Evolutionary conservation across 2,329 filamentous ascomycete genomes (phyloP).

Genomic region (Verticillium albo-atrum): DNA sequence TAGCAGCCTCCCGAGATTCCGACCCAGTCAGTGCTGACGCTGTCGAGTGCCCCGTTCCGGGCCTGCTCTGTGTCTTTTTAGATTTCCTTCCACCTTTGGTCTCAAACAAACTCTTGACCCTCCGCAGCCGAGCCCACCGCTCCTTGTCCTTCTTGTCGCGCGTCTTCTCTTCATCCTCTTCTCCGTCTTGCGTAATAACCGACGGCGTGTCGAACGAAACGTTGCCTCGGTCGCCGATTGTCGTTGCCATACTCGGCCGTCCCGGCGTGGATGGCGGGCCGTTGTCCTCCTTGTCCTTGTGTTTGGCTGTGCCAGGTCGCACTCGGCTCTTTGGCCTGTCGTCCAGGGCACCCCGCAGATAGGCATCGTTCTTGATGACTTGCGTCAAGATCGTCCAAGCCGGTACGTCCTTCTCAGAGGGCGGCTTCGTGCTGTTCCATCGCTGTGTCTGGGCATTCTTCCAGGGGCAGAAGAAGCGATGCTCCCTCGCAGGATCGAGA

Average conservation of each 20-base stretch:
- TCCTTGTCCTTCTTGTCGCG: slow-evolving; percentile 63
- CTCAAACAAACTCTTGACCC: slow-evolving; percentile 68
- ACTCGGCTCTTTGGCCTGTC: slow-evolving; percentile 12
- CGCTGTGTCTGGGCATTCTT: slow-evolving; percentile 60
- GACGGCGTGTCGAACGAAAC: slow-evolving; percentile 11
- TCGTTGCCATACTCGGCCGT: slow-evolving; percentile 7
- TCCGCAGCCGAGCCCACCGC: slow-evolving; percentile 65
- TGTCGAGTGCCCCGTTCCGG: slow-evolving; percentile 32
- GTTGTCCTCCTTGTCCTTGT: slow-evolving; percentile 12
- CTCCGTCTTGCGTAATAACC: slow-evolving; percentile 20
- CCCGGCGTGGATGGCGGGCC: slow-evolving; percentile 9
- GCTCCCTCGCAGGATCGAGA: slow-evolving; percentile 66
- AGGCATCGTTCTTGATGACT: slow-evolving; percentile 55
- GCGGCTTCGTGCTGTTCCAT: slow-evolving; percentile 24
- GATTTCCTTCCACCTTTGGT: slow-evolving; percentile 56
- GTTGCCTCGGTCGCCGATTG: slow-evolving; percentile 3
- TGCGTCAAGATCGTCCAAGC: slow-evolving; percentile 53
- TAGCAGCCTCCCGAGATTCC: not conserved
- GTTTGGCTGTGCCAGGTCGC: slow-evolving; percentile 6
- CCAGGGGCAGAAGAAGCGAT: slow-evolving; percentile 84
- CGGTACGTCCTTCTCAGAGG: slow-evolving; percentile 31
- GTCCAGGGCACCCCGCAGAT: slow-evolving; percentile 33
- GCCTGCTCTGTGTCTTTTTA: slow-evolving; percentile 34
- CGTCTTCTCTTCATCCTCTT: slow-evolving; percentile 41
- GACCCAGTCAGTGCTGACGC: slow-evolving; percentile 11